These are phyloP conservation scores for Inga laurina DNA, from an alignment of 306 rosid species.

Conservation along the genomic window DNA sequence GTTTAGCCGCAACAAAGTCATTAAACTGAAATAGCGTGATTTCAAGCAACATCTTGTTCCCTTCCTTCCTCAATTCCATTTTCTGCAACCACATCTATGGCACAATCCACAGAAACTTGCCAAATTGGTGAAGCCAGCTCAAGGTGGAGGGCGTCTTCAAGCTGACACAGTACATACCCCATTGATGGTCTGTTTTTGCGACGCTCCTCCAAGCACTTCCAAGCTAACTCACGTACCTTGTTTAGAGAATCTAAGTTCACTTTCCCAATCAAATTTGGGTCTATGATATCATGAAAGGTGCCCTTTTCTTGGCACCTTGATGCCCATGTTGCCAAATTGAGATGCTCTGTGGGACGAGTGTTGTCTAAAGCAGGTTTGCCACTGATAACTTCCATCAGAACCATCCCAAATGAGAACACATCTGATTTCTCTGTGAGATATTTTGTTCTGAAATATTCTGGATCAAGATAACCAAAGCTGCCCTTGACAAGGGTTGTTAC, in stretches of 20 bases:
- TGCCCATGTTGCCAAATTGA: constrained; percentile 48
- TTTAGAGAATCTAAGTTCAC: constrained; percentile 49
- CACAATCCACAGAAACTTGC: neutral
- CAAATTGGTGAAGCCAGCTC: neutral
- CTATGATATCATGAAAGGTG: constrained; percentile 83
- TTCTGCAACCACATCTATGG: neutral
- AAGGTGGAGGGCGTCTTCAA: constrained; percentile 34
- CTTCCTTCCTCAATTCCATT: neutral
- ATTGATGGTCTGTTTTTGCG: constrained; percentile 16
- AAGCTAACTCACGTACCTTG: constrained; percentile 32
- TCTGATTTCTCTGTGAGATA: constrained; percentile 91
- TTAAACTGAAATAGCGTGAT: neutral
- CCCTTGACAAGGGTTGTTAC: constrained; percentile 96
- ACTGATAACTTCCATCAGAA: neutral
- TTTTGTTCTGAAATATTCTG: constrained; percentile 82
- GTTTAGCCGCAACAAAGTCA: neutral
- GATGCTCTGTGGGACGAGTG: constrained; percentile 54
- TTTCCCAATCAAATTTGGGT: constrained; percentile 69
- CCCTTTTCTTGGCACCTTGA: constrained; percentile 41
- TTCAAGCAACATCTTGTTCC: neutral
- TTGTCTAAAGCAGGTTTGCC: constrained; percentile 23
- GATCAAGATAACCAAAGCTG: constrained; percentile 97
- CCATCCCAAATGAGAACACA: constrained; percentile 43
- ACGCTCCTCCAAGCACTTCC: neutral
- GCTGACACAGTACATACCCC: constrained; percentile 25